Evolutionary conservation across 352 stramenopile species (phyloP).

Genomic region (Blastocystis sp.): DNA sequence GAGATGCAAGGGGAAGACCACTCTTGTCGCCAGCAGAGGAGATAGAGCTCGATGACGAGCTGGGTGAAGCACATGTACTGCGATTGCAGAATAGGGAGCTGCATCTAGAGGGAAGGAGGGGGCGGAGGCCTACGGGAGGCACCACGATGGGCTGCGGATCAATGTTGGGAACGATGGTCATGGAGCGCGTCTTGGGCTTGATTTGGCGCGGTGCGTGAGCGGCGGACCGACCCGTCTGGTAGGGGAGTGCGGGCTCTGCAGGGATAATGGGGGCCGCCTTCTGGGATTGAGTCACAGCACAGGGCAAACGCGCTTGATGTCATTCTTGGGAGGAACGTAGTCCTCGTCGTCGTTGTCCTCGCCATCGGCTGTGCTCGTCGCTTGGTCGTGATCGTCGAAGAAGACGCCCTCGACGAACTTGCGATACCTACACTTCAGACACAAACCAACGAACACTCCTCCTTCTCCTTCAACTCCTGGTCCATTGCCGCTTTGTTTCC

Average conservation of each 20-base stretch:
- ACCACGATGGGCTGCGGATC: slow-evolving; percentile 17
- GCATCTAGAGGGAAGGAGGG: slow-evolving; percentile 20
- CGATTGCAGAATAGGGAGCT: slow-evolving; percentile 15
- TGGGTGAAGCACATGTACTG: slow-evolving; percentile 57
- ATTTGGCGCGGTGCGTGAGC: not conserved
- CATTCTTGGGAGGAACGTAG: slow-evolving; percentile 30
- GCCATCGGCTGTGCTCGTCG: not conserved
- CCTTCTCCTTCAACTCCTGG: slow-evolving; percentile 35
- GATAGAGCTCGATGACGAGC: slow-evolving; percentile 41
- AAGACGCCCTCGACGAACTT: slow-evolving; percentile 59
- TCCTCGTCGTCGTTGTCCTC: slow-evolving; percentile 40
- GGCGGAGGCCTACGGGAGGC: not conserved
- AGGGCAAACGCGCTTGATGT: not conserved
- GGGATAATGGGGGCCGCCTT: too few relatives aligned
- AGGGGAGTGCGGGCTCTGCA: not conserved
- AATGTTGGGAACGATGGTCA: not conserved
- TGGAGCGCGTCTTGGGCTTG: not conserved
- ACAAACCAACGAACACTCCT: slow-evolving; percentile 2
- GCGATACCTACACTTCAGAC: slow-evolving; percentile 31
- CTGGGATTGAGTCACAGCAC: not conserved
- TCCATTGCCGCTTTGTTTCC: slow-evolving; percentile 1
- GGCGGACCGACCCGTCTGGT: not conserved
- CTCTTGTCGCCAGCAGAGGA: slow-evolving; percentile 19
- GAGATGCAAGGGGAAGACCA: not conserved
- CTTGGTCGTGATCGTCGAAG: slow-evolving; percentile 5